Conservation (phyloP, 176 grass and related monocot species). For the Carex kokanica region DNA sequence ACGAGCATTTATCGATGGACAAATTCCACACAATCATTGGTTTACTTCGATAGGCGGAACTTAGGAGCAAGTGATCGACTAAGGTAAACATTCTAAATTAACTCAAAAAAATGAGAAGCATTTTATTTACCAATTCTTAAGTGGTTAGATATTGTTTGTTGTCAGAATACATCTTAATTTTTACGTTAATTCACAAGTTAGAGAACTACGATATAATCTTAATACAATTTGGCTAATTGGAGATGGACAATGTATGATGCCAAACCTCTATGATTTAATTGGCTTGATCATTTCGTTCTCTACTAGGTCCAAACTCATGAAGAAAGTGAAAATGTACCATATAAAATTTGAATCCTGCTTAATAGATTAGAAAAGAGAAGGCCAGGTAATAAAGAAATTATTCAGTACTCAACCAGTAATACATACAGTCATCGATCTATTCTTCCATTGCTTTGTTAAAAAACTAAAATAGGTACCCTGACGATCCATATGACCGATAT, state of each 20-base stretch:
- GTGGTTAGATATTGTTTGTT: no score
- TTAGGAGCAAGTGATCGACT: constrained; percentile 23
- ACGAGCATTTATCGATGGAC: constrained; percentile 20
- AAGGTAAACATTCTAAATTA: constrained; percentile 27
- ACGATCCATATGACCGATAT: background rate
- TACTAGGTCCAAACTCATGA: background rate
- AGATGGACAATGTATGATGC: background rate
- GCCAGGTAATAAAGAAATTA: background rate
- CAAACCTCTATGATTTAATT: background rate
- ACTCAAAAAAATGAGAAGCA: background rate
- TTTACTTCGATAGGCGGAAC: background rate
- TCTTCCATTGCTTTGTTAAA: background rate
- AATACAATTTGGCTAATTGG: background rate
- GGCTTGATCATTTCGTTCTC: background rate
- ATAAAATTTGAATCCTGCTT: background rate
- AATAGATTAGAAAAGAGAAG: background rate
- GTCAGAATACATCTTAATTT: no score
- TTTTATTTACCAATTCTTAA: no score
- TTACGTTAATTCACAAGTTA: no score
- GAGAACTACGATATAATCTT: background rate
- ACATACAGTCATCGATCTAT: no score
- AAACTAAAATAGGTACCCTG: background rate
- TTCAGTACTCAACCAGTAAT: background rate
- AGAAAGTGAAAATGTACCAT: background rate
- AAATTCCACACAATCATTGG: constrained; percentile 40